Evolutionary conservation across 768 basidiomycete species (phyloP).

Genomic region (Hirschioporus abietinus): DNA sequence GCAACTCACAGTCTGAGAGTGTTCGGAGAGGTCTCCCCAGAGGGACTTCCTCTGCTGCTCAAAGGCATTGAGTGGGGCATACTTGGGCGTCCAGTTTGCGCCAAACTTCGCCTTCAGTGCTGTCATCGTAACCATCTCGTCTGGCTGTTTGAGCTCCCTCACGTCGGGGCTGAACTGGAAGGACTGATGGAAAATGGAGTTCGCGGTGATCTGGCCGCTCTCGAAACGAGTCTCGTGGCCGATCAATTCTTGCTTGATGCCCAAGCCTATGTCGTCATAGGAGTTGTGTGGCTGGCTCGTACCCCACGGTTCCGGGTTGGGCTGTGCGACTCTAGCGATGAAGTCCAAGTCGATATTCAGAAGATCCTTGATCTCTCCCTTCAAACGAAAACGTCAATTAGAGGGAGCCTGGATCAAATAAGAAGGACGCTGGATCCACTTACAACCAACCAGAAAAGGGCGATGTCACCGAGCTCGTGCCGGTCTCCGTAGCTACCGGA

Average conservation of each 20-base stretch:
- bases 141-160: not conserved
- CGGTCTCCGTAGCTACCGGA: constrained; percentile 13
- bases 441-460: constrained; percentile 22
- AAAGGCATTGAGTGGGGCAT: not conserved
- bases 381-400: not conserved
- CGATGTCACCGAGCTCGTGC: constrained; percentile 15
- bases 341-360: not conserved
- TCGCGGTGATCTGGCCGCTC: not conserved
- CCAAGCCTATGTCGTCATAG: not conserved
- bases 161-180: not conserved
- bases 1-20: not conserved
- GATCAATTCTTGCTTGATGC: not conserved
- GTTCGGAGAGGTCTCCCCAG: not conserved
- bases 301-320: not conserved
- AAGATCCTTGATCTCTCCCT: not conserved
- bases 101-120: not conserved
- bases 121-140: not conserved
- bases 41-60: not conserved
- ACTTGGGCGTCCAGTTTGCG: not conserved
- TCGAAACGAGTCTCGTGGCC: not conserved
- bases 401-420: not conserved
- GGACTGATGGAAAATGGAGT: not conserved
- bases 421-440: not conserved
- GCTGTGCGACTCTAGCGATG: not conserved
- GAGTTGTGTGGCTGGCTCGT: not conserved